Conservation (phyloP, 345 rosid genomes). For the Cochlearia excelsa region DNA sequence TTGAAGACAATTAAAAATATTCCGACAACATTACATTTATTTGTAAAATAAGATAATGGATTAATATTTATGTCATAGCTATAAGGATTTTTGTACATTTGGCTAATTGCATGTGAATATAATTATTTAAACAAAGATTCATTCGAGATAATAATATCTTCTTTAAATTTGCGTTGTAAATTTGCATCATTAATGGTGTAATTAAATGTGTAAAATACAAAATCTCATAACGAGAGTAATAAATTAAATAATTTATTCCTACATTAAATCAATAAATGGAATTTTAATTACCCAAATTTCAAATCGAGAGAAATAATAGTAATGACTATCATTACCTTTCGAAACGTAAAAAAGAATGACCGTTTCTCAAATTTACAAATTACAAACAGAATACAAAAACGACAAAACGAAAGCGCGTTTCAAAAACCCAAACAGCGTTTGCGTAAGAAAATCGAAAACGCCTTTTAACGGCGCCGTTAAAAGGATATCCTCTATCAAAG, state of each 20-base stretch:
- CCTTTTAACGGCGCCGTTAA: constrained; percentile 35
- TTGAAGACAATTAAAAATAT: no score
- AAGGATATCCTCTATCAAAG: constrained; percentile 14
- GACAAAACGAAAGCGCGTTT: constrained; percentile 27
- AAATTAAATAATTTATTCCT: neutral
- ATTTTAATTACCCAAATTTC: neutral
- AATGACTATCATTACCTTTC: constrained; percentile 21
- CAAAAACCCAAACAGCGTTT: constrained; percentile 23
- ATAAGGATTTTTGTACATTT: no score
- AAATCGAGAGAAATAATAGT: neutral
- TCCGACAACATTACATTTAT: no score
- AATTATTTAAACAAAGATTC: no score
- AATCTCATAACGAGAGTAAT: neutral
- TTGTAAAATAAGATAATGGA: no score
- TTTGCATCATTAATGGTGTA: no score
- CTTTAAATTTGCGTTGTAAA: no score
- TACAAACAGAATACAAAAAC: constrained; percentile 21
- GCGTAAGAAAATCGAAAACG: constrained; percentile 12
- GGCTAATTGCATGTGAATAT: no score
- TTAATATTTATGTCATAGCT: no score
- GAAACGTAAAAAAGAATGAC: constrained; percentile 25
- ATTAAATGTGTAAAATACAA: no score
- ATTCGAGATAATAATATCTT: no score
- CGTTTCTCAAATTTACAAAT: constrained; percentile 19
- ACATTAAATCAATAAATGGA: neutral